Conservation (phyloP, 176 grass and related monocot genomes). For the Aegilops speltoides region DNA sequence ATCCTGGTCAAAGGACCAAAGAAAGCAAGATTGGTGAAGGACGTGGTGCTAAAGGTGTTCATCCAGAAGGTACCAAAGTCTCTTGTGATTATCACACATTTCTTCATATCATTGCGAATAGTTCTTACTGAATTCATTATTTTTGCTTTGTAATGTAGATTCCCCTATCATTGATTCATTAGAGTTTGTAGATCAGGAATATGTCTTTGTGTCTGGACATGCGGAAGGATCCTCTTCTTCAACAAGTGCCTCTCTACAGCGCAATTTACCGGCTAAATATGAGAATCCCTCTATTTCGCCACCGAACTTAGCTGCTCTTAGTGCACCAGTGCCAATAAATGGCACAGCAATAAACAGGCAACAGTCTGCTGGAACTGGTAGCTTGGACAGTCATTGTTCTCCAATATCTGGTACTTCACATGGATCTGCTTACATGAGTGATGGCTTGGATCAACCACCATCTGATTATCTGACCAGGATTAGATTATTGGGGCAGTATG, state of each 20-base stretch:
- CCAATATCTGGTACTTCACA: conserved; percentile 75
- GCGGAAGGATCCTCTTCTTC: conserved; percentile 65
- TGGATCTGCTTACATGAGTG: conserved; percentile 72
- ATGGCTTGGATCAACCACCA: conserved; percentile 77
- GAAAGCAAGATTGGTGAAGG: conserved; percentile 42
- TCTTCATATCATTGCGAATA: conserved; percentile 22
- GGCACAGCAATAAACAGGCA: conserved; percentile 43
- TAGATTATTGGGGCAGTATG: conserved; percentile 81
- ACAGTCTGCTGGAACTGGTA: conserved; percentile 49
- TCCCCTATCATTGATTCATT: conserved; percentile 76
- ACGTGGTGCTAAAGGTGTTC: conserved; percentile 24
- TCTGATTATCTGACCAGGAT: conserved; percentile 61
- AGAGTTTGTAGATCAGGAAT: conserved; percentile 98
- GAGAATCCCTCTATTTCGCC: conserved; percentile 62
- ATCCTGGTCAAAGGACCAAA: conserved; percentile 42
- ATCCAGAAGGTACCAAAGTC: conserved; percentile 58
- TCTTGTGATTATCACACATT: conserved; percentile 33
- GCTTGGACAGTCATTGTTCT: conserved; percentile 74
- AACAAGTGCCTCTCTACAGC: conserved; percentile 43
- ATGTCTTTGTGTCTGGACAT: conserved; percentile 82
- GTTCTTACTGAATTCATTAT: conserved; percentile 42
- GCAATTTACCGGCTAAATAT: conserved; percentile 55
- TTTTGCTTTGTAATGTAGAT: conserved; percentile 68
- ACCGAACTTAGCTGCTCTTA: conserved; percentile 53
- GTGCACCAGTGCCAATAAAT: conserved; percentile 86